These are phyloP conservation scores for Epichloe sibirici DNA, from an alignment of 2,329 filamentous ascomycete genomes.

Conservation along the genomic window DNA sequence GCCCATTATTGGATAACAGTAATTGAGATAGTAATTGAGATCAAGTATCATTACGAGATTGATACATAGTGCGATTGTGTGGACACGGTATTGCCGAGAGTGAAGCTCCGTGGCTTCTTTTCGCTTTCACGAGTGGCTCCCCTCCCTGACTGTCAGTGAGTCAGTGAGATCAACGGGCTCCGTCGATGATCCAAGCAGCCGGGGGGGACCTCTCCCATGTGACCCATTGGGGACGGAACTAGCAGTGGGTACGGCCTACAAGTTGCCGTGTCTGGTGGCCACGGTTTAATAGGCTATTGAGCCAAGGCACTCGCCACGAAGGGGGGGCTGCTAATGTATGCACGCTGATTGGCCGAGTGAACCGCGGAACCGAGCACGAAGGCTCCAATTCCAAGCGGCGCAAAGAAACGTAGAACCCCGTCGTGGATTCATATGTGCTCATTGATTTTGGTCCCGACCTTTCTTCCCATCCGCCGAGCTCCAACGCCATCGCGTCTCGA, in stretches of 20 bases:
- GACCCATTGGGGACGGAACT: not conserved
- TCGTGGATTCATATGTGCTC: constrained; percentile 11
- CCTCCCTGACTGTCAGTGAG: too few relatives aligned
- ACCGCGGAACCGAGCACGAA: constrained; percentile 23
- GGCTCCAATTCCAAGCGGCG: constrained; percentile 8
- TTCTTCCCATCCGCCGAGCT: not conserved
- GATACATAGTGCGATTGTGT: too few relatives aligned
- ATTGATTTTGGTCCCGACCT: not conserved
- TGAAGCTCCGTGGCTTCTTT: too few relatives aligned
- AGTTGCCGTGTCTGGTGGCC: not conserved
- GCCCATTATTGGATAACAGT: not conserved
- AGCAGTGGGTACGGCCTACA: not conserved
- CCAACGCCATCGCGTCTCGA: constrained; percentile 4
- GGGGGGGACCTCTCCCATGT: not conserved
- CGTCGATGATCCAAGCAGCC: not conserved
- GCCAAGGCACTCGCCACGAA: not conserved
- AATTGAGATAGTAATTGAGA: not conserved
- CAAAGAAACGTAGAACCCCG: constrained; percentile 15
- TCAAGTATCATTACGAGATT: not conserved
- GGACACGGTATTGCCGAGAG: too few relatives aligned
- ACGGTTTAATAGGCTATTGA: constrained; percentile 6
- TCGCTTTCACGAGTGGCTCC: too few relatives aligned
- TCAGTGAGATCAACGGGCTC: not conserved
- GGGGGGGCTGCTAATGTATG: constrained; percentile 7
- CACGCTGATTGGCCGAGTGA: constrained; percentile 21